Evolutionary conservation across 2,329 filamentous ascomycete genomes (phyloP).

Genomic region (Teratosphaeria destructans): DNA sequence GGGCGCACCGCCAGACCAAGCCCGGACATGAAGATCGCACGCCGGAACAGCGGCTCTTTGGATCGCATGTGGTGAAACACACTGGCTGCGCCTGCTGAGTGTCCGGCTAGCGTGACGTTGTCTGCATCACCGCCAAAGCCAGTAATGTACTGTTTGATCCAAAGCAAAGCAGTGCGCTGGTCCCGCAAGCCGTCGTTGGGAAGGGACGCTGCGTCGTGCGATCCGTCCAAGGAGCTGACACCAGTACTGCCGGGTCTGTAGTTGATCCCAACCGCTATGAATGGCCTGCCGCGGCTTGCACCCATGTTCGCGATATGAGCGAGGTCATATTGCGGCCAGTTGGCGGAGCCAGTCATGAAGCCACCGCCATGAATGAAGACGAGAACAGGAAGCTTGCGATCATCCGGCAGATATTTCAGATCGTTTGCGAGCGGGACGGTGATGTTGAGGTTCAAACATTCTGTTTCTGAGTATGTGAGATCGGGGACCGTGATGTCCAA

Average conservation of each 20-base stretch:
- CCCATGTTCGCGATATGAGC: constrained; percentile 38
- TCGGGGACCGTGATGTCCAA: constrained; percentile 22
- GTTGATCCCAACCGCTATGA: constrained; percentile 22
- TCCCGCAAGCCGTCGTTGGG: constrained; percentile 32
- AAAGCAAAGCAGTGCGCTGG: constrained; percentile 41
- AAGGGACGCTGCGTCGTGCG: constrained; percentile 20
- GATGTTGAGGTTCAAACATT: constrained; percentile 43
- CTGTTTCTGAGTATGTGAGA: constrained; percentile 32
- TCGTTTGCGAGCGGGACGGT: constrained; percentile 28
- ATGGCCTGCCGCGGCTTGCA: constrained; percentile 31
- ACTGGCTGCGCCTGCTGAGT: constrained; percentile 32
- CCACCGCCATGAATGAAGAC: constrained; percentile 46
- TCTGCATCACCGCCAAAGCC: constrained; percentile 36
- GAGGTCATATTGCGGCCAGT: constrained; percentile 34
- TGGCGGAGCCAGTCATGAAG: constrained; percentile 39
- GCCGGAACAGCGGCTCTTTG: constrained; percentile 30
- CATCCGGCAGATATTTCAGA: background rate
- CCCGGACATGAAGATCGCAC: constrained; percentile 34
- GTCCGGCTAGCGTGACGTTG: constrained; percentile 35
- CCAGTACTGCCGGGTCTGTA: constrained; percentile 39
- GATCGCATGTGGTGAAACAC: constrained; percentile 22
- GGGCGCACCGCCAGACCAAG: constrained; percentile 32
- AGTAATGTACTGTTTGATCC: constrained; percentile 40
- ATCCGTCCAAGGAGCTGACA: constrained; percentile 24
- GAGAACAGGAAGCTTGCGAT: constrained; percentile 38